A percentile compares a stretch with the other conserved stretches of the same genome.
These are phyloP conservation scores for Gonapodya prolifera DNA, from an alignment of 192 early-diverging fungal genomes.

Conservation along the genomic window DNA sequence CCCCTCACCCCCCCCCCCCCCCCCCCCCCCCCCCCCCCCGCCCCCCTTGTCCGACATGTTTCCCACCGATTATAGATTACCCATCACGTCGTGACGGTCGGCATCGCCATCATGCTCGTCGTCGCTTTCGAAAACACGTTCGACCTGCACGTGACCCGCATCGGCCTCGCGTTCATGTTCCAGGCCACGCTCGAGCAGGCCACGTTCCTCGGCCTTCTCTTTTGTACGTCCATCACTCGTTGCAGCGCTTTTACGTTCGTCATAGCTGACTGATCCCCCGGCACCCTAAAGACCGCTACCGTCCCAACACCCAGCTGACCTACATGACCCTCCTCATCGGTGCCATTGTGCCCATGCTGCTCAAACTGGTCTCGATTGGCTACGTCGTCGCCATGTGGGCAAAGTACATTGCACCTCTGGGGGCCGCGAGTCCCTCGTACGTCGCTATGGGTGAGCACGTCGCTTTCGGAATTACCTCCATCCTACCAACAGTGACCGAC, in stretches of 20 bases:
- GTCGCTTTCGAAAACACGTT: background rate
- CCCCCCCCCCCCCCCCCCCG: too few species aligned
- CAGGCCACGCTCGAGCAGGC: background rate
- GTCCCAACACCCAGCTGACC: background rate
- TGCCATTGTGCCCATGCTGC: background rate
- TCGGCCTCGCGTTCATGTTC: background rate
- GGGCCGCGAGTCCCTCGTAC: background rate
- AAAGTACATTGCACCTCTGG: background rate
- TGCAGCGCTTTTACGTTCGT: background rate
- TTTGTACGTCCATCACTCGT: too few species aligned
- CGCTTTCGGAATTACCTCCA: background rate
- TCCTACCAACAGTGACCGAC: background rate
- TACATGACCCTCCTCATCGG: background rate
- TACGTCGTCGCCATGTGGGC: background rate
- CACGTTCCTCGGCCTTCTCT: background rate
- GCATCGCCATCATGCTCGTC: background rate
- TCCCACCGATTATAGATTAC: background rate
- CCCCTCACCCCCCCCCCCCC: too few species aligned
- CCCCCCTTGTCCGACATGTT: too few species aligned
- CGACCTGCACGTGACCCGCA: background rate
- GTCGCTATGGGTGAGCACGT: background rate
- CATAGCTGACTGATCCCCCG: background rate
- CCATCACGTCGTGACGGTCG: background rate
- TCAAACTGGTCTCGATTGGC: background rate
- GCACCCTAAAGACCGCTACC: background rate